Percentiles rank a stretch among this genome's conserved stretches.
Conservation (phyloP, 2,329 filamentous ascomycete genomes). For the Davidsoniella australis region DNA sequence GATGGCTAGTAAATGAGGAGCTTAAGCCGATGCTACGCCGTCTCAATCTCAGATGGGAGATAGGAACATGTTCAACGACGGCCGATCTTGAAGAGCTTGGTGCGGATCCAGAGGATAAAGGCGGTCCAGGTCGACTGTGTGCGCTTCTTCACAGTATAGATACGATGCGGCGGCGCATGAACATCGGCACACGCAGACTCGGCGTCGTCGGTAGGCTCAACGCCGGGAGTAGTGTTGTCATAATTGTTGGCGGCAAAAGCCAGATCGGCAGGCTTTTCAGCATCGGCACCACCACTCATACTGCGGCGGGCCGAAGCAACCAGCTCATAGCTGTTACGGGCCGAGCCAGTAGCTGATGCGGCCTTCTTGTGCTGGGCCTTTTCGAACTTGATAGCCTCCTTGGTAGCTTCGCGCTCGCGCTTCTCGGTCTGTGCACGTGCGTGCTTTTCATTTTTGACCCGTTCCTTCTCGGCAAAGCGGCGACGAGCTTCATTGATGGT, state of each 20-base stretch:
- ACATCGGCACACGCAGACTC: constrained; percentile 28
- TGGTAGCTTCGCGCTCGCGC: constrained; percentile 39
- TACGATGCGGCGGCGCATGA: constrained; percentile 21
- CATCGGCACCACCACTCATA: constrained; percentile 18
- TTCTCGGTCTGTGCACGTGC: constrained; percentile 40
- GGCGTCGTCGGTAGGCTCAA: constrained; percentile 17
- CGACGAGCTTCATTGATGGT: constrained; percentile 43
- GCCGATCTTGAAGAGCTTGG: constrained; percentile 27
- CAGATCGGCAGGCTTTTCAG: constrained; percentile 23
- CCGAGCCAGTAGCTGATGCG: constrained; percentile 20
- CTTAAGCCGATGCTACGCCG: not conserved
- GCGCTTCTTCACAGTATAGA: constrained; percentile 37
- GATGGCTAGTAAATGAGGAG: no score
- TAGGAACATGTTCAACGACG: constrained; percentile 17
- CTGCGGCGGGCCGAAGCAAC: constrained; percentile 4
- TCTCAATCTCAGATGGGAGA: no score
- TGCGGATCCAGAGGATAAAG: constrained; percentile 47
- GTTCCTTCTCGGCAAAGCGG: constrained; percentile 45
- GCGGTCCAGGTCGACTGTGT: constrained; percentile 45
- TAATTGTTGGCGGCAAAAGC: constrained; percentile 30
- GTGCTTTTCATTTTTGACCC: constrained; percentile 44
- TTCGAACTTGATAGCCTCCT: constrained; percentile 35
- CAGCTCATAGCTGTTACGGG: constrained; percentile 11
- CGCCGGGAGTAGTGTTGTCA: constrained; percentile 23
- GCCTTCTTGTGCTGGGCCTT: constrained; percentile 27